Conservation (phyloP, 2,329 filamentous ascomycete species). For the Colletotrichum paranaense region DNA sequence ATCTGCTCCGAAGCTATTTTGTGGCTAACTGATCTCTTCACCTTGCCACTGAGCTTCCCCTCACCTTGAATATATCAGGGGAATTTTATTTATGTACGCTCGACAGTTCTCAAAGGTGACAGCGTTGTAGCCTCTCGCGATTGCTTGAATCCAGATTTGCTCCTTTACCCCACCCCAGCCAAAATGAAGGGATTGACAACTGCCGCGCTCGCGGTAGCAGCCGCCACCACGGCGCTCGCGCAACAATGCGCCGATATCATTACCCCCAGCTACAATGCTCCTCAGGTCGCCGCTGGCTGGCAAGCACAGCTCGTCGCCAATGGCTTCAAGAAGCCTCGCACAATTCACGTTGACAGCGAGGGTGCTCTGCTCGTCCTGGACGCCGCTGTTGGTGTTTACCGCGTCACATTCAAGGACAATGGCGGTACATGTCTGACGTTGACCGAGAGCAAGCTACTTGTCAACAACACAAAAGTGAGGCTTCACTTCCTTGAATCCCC, state of each 20-base stretch:
- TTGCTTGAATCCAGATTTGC: background rate
- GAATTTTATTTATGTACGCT: background rate
- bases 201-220: conserved; percentile 8
- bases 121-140: background rate
- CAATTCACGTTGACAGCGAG: conserved; percentile 57
- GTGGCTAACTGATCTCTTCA: background rate
- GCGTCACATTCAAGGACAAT: conserved; percentile 53
- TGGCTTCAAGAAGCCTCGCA: conserved; percentile 54
- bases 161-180: background rate
- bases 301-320: conserved; percentile 55
- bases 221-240: conserved; percentile 21
- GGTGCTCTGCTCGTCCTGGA: conserved; percentile 61
- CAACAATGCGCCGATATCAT: conserved; percentile 49
- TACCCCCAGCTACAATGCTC: conserved; percentile 47
- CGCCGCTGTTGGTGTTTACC: conserved; percentile 53
- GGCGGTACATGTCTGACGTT: conserved; percentile 55
- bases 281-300: conserved; percentile 55
- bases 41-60: background rate
- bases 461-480: conserved; percentile 50
- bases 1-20: background rate
- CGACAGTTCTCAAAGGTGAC: background rate
- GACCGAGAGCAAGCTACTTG: conserved; percentile 43
- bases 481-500: background rate
- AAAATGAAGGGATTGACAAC: conserved; percentile 28
- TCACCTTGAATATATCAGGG: background rate